A percentile compares a stretch with the other conserved stretches of the same genome.
These are phyloP conservation scores for Lachancea cidri DNA, from an alignment of 805 yeast genomes.

Conservation along the genomic window DNA sequence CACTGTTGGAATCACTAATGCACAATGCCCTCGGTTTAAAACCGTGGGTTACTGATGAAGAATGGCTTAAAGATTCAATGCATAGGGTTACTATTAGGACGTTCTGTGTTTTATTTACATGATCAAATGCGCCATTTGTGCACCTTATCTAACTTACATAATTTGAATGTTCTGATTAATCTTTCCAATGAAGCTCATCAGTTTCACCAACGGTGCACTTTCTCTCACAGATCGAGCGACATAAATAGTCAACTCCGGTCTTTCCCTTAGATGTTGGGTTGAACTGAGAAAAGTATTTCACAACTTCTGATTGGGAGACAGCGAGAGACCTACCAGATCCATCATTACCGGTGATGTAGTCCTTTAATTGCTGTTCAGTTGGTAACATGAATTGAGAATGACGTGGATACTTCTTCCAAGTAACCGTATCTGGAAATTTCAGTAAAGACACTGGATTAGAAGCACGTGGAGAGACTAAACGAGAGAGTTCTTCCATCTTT, in stretches of 20 bases:
- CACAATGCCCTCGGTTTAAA: neutral
- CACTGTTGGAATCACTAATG: neutral
- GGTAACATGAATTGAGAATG: conserved; percentile 66
- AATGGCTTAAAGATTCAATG: no score
- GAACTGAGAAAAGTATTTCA: conserved; percentile 48
- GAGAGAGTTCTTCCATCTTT: conserved; percentile 28
- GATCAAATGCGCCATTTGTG: neutral
- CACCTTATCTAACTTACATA: neutral
- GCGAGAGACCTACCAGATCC: conserved; percentile 60
- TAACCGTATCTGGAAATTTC: conserved; percentile 28
- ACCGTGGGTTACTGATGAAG: neutral
- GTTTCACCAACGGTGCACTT: conserved; percentile 17
- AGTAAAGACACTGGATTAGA: conserved; percentile 30
- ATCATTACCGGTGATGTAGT: conserved; percentile 65
- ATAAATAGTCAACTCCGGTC: conserved; percentile 20
- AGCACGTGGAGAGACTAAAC: conserved; percentile 29
- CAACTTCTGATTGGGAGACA: conserved; percentile 62
- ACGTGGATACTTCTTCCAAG: conserved; percentile 41
- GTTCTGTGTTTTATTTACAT: conserved; percentile 6
- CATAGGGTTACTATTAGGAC: neutral
- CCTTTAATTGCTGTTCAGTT: conserved; percentile 55
- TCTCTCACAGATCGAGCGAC: conserved; percentile 17
- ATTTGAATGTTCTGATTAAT: conserved; percentile 1
- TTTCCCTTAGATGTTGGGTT: conserved; percentile 24
- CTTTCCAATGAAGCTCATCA: conserved; percentile 11